Evolutionary conservation across 2,329 filamentous ascomycete species (phyloP), one percentile per base, ranked within the genome.

Genomic region (Fusarium vanettenii): DNA sequence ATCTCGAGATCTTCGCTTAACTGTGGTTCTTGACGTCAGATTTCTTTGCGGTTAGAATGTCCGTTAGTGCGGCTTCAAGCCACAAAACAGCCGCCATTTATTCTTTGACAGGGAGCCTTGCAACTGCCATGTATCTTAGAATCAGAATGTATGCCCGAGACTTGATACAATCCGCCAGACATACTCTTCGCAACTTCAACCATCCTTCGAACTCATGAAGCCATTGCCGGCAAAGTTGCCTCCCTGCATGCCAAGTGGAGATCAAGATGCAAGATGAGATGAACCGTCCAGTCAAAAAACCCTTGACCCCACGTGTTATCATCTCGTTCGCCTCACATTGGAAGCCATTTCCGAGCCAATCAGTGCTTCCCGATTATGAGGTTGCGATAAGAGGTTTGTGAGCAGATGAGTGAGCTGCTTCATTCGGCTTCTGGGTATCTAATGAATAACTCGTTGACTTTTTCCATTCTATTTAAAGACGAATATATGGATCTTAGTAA

Each of bases 271-370:
- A 52, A 48, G 35, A 59, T 31, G 45, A 56, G 31, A 67, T 66
- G 35, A 67, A 52, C 27, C 50, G 57, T 73, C 70, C 71, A 73
- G 50, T 73, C n/a, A 73, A 22, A 73, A 67, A 39, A n/a, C 22
- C 41, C 41, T 55, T 43, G 35, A 33, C 62, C 22, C 41, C 70
- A 73, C 71, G 71, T 73, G 71, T 55, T 55, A 55, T 55, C 48
- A 55, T 55, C 48, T 55, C 48, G 48, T 55, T 55, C 48, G 48
- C 48, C 48, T 55, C 27, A 55, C 27, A 13, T 31, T 20, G 2
- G 10, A 20, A 29, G 18, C 25, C 48, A 55, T 55, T 55, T 20
- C 48, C 48, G 48, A 55, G 27, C 48, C 27, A 55, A 55, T 55
- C 27, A 55, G 3, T 14, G 13, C 6, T 20, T 1, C 18, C 18